A percentile compares a stretch with the other conserved stretches of the same genome.
Evolutionary conservation across 2,329 filamentous ascomycete species (phyloP).

Genomic region (Trichophaea hybrida): DNA sequence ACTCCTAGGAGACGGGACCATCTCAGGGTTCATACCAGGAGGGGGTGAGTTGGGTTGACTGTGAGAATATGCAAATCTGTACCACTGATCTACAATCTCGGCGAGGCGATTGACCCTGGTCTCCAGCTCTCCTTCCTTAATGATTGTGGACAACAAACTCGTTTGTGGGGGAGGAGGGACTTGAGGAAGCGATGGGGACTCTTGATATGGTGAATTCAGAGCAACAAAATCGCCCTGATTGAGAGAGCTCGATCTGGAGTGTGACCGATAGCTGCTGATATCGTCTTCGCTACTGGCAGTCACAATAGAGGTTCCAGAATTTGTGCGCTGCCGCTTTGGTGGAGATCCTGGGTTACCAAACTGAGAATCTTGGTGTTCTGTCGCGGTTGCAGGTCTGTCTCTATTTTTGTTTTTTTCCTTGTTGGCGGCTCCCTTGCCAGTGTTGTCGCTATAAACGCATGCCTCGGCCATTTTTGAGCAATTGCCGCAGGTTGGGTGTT

Average conservation of each 20-base stretch:
- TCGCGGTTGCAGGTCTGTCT: conserved; percentile 2
- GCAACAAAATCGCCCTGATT: neutral
- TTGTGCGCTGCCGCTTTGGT: neutral
- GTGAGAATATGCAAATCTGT: conserved; percentile 24
- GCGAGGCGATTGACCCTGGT: conserved; percentile 23
- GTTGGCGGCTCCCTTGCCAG: conserved; percentile 14
- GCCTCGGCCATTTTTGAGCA: conserved; percentile 24
- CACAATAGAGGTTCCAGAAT: neutral
- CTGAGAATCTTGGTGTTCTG: conserved; percentile 7
- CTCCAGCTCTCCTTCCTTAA: conserved; percentile 21
- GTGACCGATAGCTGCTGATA: neutral
- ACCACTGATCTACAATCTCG: conserved; percentile 27
- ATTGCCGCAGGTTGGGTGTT: conserved; percentile 26
- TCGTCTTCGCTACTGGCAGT: neutral
- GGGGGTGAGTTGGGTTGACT: conserved; percentile 2
- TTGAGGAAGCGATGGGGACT: neutral
- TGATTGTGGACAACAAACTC: neutral
- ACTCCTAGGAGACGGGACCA: neutral
- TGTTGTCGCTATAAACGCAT: conserved; percentile 26
- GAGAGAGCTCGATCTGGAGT: neutral
- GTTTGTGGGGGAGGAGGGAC: neutral
- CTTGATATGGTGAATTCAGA: neutral
- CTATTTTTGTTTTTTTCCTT: conserved; percentile 9
- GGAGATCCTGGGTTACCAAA: neutral
- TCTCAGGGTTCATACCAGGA: neutral